Evolutionary conservation across 2,329 filamentous ascomycete genomes (phyloP), one percentile per base, ranked within the genome.

Genomic region (Graphilbum ipis-grandicollis): DNA sequence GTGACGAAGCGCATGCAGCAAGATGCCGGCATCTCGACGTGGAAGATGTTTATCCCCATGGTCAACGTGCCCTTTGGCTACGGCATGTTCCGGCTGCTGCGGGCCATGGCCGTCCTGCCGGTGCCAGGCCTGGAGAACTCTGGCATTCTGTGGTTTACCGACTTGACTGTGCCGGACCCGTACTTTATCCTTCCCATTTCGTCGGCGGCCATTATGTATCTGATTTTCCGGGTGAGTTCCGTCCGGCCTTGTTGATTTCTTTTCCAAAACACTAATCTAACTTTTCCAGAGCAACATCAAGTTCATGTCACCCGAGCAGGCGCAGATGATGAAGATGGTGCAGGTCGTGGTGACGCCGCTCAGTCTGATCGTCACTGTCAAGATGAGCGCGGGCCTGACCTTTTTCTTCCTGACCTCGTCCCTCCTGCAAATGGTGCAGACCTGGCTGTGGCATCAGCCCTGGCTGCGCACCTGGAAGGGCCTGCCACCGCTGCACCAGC

Each of bases 131-230:
- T 96, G 44, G 70, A 81, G 47, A 60, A 58, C 1, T 81, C 80
- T 23, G 77, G 81, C 3, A 57, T 75, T 26, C 57, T 75, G 30
- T 98, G 90, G 90, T 70, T 96, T 46, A 57, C 62, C 2, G 80
- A 96, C 53, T 56, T 98, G 43, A 77, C 83, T 0, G 51, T 74
- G 18, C 55, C 70, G 2, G 90, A 98, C 55, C 88, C 90, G 0
- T 77, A 66, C 48, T 88, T 71, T 47, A 54, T 90, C 30, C 59
- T 96, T 23, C 90, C 90, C 2, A 43, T 72, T 3, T 39, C 65
- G 2, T 72, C 75, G 3, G 66, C 74, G 2, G 54, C 51, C 8
- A 50, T 72, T 37, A 66, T 79, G 54, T 69, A 66, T 45, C 46
- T 61, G 21, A 66, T 72, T 35, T 58, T 83, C 39, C 64, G 62